These are phyloP conservation scores for Madurella mycetomatis DNA, from an alignment of 2,329 filamentous ascomycete genomes.

Conservation along the genomic window DNA sequence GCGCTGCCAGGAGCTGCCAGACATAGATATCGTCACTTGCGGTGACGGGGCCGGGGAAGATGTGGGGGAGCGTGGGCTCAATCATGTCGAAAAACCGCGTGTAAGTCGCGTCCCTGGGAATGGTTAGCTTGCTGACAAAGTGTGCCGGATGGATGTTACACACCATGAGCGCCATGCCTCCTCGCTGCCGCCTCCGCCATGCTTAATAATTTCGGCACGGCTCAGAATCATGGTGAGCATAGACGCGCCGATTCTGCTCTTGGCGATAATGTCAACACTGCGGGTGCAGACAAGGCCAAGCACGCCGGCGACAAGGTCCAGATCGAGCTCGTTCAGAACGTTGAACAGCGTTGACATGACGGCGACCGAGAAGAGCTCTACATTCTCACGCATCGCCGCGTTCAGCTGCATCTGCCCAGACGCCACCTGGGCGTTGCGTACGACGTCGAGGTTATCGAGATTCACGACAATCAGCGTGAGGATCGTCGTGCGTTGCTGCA, in stretches of 20 bases:
- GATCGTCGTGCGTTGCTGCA: conserved; percentile 90
- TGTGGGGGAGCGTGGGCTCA: conserved; percentile 74
- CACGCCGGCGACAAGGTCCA: conserved; percentile 87
- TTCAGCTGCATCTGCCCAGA: conserved; percentile 69
- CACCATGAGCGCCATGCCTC: conserved; percentile 78
- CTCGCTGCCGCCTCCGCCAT: conserved; percentile 65
- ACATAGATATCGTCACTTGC: conserved; percentile 92
- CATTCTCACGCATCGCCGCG: conserved; percentile 76
- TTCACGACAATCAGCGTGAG: conserved; percentile 94
- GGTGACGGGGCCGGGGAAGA: conserved; percentile 90
- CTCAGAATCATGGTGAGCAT: conserved; percentile 93
- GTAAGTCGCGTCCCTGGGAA: conserved; percentile 67
- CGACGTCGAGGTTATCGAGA: conserved; percentile 85
- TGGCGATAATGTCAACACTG: conserved; percentile 78
- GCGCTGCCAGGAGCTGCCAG: conserved; percentile 94
- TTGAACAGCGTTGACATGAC: conserved; percentile 88
- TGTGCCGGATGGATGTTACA: conserved; percentile 25
- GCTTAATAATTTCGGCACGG: conserved; percentile 88
- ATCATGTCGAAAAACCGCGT: conserved; percentile 81
- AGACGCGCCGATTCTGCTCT: conserved; percentile 81
- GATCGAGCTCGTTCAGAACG: conserved; percentile 84
- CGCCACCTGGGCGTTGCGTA: conserved; percentile 71
- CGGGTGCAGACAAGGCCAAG: conserved; percentile 79
- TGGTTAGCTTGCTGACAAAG: conserved; percentile 29
- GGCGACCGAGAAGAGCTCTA: conserved; percentile 82